These are phyloP conservation scores for Helichrysum umbraculigerum DNA, from an alignment of 129 eudicot species.

Conservation along the genomic window DNA sequence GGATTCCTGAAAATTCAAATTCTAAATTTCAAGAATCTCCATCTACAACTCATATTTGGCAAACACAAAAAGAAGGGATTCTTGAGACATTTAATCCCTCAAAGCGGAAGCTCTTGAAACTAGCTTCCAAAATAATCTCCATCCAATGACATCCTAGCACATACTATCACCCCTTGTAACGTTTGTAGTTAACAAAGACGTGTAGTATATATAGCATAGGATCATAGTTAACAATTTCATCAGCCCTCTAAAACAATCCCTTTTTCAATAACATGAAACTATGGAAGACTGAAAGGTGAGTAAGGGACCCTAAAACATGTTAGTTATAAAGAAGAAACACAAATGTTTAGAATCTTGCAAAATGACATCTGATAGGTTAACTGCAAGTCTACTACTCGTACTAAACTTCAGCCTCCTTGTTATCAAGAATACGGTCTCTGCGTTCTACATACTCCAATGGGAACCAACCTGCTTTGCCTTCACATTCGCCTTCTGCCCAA, in stretches of 20 bases:
- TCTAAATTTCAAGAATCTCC: too few species aligned
- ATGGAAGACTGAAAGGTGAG: constrained; percentile 1
- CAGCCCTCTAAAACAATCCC: not conserved
- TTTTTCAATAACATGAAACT: constrained; percentile 10
- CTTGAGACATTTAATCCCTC: too few species aligned
- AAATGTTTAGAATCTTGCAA: constrained; percentile 10
- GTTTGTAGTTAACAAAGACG: too few species aligned
- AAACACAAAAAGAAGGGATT: too few species aligned
- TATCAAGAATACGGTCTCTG: constrained; percentile 82
- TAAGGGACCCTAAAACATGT: constrained; percentile 14
- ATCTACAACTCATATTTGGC: too few species aligned
- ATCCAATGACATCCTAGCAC: not conserved
- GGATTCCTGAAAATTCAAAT: too few species aligned
- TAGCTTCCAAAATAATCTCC: too few species aligned
- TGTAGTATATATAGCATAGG: too few species aligned
- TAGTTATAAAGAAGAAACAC: constrained; percentile 14
- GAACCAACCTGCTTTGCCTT: constrained; percentile 97
- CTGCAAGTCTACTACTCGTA: constrained; percentile 16
- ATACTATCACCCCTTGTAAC: too few species aligned
- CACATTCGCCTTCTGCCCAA: constrained; percentile 99
- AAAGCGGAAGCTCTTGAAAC: too few species aligned
- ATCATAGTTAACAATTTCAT: not conserved
- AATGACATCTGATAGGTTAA: constrained; percentile 22
- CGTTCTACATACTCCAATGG: constrained; percentile 80
- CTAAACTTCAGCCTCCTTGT: constrained; percentile 70